Evolutionary conservation across 2,329 filamentous ascomycete species (phyloP).

Genomic region (Hyphodiscus sp.): DNA sequence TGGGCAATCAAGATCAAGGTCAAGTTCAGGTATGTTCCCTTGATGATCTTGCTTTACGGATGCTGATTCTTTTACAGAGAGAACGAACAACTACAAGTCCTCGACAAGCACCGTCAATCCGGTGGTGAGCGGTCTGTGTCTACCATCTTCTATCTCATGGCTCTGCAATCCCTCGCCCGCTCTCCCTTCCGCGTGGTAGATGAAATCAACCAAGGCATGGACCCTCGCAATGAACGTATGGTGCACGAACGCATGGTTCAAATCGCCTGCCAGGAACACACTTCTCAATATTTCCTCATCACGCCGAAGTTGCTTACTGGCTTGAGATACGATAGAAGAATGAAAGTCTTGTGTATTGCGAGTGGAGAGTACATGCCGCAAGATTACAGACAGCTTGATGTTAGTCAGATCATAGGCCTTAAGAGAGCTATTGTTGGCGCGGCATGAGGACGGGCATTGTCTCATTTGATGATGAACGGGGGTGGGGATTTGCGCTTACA

Average conservation of each 20-base stretch:
- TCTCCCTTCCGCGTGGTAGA: conserved; percentile 97
- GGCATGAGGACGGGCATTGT: not conserved
- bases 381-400: conserved; percentile 32
- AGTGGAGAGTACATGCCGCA: conserved; percentile 70
- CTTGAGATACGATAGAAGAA: conserved; percentile 79
- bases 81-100: conserved; percentile 73
- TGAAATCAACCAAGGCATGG: conserved; percentile 99
- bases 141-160: conserved; percentile 99
- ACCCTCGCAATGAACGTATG: conserved; percentile 95
- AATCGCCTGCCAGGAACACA: conserved; percentile 81
- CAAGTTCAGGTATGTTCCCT: conserved; percentile 69
- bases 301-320: conserved; percentile 89
- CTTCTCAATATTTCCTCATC: conserved; percentile 90
- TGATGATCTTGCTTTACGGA: conserved; percentile 1
- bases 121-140: conserved; percentile 94
- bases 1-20: conserved; percentile 95
- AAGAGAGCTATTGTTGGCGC: conserved; percentile 23
- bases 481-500: not conserved
- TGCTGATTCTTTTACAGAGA: conserved; percentile 44
- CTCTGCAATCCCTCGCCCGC: conserved; percentile 85
- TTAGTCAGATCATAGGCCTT: conserved; percentile 25
- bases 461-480: not conserved
- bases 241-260: conserved; percentile 98
- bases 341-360: conserved; percentile 91
- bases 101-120: conserved; percentile 90